Percentiles rank a stretch among this genome's conserved stretches.
These are phyloP conservation scores for Ilex paraguariensis DNA, from an alignment of 305 asterid species.

Conservation along the genomic window DNA sequence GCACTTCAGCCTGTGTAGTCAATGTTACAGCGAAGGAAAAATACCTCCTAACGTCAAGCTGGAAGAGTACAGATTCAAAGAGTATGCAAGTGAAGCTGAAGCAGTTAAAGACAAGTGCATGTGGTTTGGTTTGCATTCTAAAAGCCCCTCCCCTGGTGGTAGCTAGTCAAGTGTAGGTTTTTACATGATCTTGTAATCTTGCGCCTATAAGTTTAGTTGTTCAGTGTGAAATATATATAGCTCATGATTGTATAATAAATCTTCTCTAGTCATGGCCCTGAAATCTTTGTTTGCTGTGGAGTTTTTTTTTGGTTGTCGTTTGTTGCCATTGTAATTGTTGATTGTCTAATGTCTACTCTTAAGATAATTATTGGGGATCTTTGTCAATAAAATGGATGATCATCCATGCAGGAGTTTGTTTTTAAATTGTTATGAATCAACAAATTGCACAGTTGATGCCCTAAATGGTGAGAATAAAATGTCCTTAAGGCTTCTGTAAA, in stretches of 20 bases:
- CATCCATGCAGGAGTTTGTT: too few relatives aligned
- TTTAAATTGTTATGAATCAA: too few relatives aligned
- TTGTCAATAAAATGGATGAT: too few relatives aligned
- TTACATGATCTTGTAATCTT: slow-evolving; percentile 10
- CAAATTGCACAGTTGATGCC: too few relatives aligned
- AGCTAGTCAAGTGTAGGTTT: slow-evolving; percentile 17
- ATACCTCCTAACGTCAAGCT: slow-evolving; percentile 66
- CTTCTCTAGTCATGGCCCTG: slow-evolving; percentile 24
- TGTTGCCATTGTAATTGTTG: slow-evolving; percentile 6
- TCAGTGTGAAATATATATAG: slow-evolving; percentile 40
- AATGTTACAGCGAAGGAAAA: slow-evolving; percentile 90
- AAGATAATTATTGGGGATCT: too few relatives aligned
- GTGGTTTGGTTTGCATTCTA: slow-evolving; percentile 76
- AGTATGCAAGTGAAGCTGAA: slow-evolving; percentile 70
- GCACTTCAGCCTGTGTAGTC: slow-evolving; percentile 71
- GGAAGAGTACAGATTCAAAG: slow-evolving; percentile 86
- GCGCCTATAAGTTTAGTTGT: slow-evolving; percentile 14
- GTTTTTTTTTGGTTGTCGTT: too few relatives aligned
- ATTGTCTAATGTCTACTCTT: slow-evolving; percentile 23
- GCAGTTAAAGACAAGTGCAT: slow-evolving; percentile 87
- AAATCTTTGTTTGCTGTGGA: slow-evolving; percentile 22
- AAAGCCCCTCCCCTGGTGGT: slow-evolving; percentile 47
- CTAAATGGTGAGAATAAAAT: too few relatives aligned
- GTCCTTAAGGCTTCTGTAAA: too few relatives aligned
- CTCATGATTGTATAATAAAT: slow-evolving; percentile 49